phyloP scores from a whole-genome alignment of 306 rosid genomes.

The Alnus rubra region DNA sequence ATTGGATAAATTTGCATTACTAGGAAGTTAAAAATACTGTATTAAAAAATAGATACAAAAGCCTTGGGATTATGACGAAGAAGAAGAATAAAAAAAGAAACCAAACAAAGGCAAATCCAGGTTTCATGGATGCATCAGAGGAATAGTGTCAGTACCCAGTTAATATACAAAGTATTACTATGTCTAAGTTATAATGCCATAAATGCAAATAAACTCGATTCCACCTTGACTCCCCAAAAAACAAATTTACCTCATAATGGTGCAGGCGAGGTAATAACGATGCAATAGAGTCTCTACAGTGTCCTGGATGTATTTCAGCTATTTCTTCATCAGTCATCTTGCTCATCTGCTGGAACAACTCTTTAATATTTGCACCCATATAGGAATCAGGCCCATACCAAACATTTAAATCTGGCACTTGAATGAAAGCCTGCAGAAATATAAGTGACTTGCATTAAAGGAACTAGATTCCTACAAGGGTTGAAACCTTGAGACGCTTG shows the following conservation, averaged over 20 bases:
- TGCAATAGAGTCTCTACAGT: constrained; percentile 63
- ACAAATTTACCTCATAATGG: constrained; percentile 60
- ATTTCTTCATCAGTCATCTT: constrained; percentile 86
- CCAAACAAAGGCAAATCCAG: background rate
- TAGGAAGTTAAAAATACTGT: no score
- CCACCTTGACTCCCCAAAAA: background rate
- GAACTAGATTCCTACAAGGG: constrained; percentile 1
- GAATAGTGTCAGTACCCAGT: background rate
- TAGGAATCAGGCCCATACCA: constrained; percentile 97
- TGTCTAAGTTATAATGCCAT: background rate
- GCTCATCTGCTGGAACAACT: constrained; percentile 75
- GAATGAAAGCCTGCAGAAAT: constrained; percentile 80
- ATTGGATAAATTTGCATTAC: no score
- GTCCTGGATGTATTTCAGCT: constrained; percentile 72
- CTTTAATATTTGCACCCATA: constrained; percentile 97
- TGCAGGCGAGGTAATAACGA: constrained; percentile 74
- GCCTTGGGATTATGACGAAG: background rate
- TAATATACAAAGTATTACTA: background rate
- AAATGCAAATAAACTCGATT: constrained; percentile 18
- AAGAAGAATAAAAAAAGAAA: background rate
- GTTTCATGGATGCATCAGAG: background rate
- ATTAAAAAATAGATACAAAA: background rate
- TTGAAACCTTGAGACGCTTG: constrained; percentile 10
- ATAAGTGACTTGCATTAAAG: background rate
- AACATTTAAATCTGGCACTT: constrained; percentile 76